These are phyloP conservation scores for Pseudogymnoascus sp. DNA, from an alignment of 2,329 filamentous ascomycete genomes.

Conservation along the genomic window DNA sequence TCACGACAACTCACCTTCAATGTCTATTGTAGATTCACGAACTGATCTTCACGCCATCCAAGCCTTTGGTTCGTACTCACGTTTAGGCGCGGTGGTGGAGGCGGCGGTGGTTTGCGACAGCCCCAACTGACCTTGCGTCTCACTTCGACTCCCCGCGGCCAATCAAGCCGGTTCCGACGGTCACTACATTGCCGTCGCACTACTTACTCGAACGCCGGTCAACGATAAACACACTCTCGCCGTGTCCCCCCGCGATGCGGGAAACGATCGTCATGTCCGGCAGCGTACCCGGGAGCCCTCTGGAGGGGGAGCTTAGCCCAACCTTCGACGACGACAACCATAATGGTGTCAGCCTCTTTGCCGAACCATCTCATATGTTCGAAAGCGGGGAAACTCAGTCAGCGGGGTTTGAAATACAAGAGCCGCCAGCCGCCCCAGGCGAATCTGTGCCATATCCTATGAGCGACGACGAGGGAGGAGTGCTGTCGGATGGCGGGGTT, in stretches of 20 bases:
- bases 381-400: not conserved
- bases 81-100: slow-evolving; percentile 3
- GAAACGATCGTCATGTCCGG: slow-evolving; percentile 5
- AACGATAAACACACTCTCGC: not conserved
- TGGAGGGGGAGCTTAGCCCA: slow-evolving; percentile 2
- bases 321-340: slow-evolving; percentile 7
- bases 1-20: not conserved
- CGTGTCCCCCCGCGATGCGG: not conserved
- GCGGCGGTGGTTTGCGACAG: slow-evolving; percentile 4
- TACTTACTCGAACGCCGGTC: not conserved
- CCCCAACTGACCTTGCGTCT: slow-evolving; percentile 1
- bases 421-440: not conserved
- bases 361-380: not conserved
- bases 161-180: slow-evolving; percentile 1
- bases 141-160: slow-evolving; percentile 6
- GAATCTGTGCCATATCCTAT: not conserved
- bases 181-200: slow-evolving; percentile 5
- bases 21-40: not conserved
- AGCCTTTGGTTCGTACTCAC: not conserved
- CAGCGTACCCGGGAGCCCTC: not conserved
- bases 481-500: slow-evolving; percentile 4
- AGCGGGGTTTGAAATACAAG: not conserved
- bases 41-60: not conserved
- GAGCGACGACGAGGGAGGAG: not conserved
- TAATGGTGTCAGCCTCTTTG: not conserved